Evolutionary conservation across 1,139 yeast species (phyloP), one percentile per base, ranked within the genome.

Genomic region (Diutina neorugosa): DNA sequence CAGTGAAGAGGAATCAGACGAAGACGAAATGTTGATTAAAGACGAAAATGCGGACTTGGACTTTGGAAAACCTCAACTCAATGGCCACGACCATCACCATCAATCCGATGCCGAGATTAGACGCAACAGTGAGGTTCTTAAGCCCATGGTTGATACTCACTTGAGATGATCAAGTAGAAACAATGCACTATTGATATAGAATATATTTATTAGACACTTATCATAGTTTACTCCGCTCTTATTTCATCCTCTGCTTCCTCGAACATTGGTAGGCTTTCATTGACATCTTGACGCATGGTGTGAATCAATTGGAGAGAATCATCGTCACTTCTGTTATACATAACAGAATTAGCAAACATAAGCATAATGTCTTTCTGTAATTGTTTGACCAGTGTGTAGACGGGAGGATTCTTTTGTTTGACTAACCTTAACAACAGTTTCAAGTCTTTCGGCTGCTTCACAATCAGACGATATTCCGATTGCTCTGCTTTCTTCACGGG

Each of bases 291-390:
- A 65, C 76, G 78, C 93, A 86, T 86, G 57, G 81, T 86, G 56
- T 77, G 70, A 1, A 90, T 80, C 73, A 87, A 77, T 47, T 69
- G 67, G 27, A 79, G 80, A 60, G 84, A 74, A 55, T 83, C 88
- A 43, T 82, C 79, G 58, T 78, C 82, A 58, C 80, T 76, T 56
- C 80, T 78, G 64, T 86, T 87, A 66, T 83, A 86, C 94, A 87
- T 86, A 16, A 86, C 77, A 41, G 93, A 87, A 65, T 87, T 87
- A 53, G 93, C 86, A 69, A 84, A 85, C 94, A 87, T 86, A 54
- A 83, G 69, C 71, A 83, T 77, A 44, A 87, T 70, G 57, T 84
- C 88, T 54, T 86, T 71, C 60, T 86, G 90, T 27, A 87, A 68
- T 55, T 83, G 82, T 52, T 76, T 73, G 47, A 86, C 77, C 58